phyloP scores from a whole-genome alignment of 495 filamentous ascomycete genomes.

The Aspergillus avenaceus region DNA sequence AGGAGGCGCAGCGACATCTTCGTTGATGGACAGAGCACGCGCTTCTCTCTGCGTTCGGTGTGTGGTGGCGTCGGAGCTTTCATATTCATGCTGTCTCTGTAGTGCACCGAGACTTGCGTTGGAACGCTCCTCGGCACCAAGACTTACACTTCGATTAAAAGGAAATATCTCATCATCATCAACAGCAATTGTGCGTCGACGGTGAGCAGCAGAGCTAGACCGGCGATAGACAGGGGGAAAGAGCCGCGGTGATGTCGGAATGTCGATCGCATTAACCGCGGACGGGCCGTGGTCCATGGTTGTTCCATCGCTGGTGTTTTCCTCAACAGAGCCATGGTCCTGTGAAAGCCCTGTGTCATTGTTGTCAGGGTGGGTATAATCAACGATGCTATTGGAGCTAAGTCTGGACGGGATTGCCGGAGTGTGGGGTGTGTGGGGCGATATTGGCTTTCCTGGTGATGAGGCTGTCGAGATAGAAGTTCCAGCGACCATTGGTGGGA shows the following conservation, averaged over 20 bases:
- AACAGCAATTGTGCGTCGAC: slow-evolving; percentile 45
- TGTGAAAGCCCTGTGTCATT: slow-evolving; percentile 19
- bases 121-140: slow-evolving; percentile 65
- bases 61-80: slow-evolving; percentile 14
- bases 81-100: slow-evolving; percentile 45
- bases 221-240: slow-evolving; percentile 60
- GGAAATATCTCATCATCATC: slow-evolving; percentile 60
- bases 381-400: slow-evolving; percentile 81
- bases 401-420: slow-evolving; percentile 90
- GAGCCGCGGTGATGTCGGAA: slow-evolving; percentile 72
- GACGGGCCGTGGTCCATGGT: slow-evolving; percentile 42
- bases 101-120: slow-evolving; percentile 54
- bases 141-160: slow-evolving; percentile 69
- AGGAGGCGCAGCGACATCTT: slow-evolving; percentile 35
- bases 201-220: slow-evolving; percentile 76
- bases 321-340: slow-evolving; percentile 34
- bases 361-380: slow-evolving; percentile 50
- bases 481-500: slow-evolving; percentile 78
- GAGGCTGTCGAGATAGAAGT: slow-evolving; percentile 81
- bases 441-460: slow-evolving; percentile 86
- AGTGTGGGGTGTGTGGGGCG: slow-evolving; percentile 90
- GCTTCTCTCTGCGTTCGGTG: slow-evolving; percentile 26
- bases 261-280: slow-evolving; percentile 69
- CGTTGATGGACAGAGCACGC: slow-evolving; percentile 23
- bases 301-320: slow-evolving; percentile 31